These are phyloP conservation scores for Alternaria dauci DNA, from an alignment of 2,329 filamentous ascomycete genomes.

Conservation along the genomic window DNA sequence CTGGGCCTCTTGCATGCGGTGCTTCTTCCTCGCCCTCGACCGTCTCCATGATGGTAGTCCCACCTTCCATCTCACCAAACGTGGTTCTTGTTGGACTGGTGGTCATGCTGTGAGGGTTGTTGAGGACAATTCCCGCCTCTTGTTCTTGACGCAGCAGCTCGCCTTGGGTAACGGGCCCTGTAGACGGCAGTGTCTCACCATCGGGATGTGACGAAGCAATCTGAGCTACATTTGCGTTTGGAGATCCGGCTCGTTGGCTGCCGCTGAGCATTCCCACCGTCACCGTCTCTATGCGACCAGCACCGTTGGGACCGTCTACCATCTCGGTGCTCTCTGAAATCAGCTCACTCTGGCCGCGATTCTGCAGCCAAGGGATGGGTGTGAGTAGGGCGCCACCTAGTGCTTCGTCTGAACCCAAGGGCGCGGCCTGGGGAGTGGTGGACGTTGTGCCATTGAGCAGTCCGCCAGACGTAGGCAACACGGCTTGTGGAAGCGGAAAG, in stretches of 20 bases:
- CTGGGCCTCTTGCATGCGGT: slow-evolving; percentile 84
- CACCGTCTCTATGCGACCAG: slow-evolving; percentile 82
- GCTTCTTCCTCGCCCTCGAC: slow-evolving; percentile 62
- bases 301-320: slow-evolving; percentile 80
- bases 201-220: slow-evolving; percentile 47
- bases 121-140: slow-evolving; percentile 78
- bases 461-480: slow-evolving; percentile 58
- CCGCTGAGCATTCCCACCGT: slow-evolving; percentile 68
- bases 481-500: slow-evolving; percentile 80
- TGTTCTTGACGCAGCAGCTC: slow-evolving; percentile 88
- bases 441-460: slow-evolving; percentile 68
- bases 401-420: slow-evolving; percentile 83
- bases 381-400: slow-evolving; percentile 90
- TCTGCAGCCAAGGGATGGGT: slow-evolving; percentile 85
- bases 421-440: slow-evolving; percentile 49
- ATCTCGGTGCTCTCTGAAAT: slow-evolving; percentile 80
- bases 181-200: slow-evolving; percentile 48
- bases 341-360: slow-evolving; percentile 63
- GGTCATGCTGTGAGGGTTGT: slow-evolving; percentile 46
- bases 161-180: slow-evolving; percentile 70
- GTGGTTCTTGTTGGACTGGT: slow-evolving; percentile 37
- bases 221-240: slow-evolving; percentile 27
- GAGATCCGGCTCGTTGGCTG: slow-evolving; percentile 22
- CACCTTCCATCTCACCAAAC: slow-evolving; percentile 37
- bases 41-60: slow-evolving; percentile 45